Conservation (phyloP, 2,329 filamentous ascomycete species). For the Xylariaceae sp. region DNA sequence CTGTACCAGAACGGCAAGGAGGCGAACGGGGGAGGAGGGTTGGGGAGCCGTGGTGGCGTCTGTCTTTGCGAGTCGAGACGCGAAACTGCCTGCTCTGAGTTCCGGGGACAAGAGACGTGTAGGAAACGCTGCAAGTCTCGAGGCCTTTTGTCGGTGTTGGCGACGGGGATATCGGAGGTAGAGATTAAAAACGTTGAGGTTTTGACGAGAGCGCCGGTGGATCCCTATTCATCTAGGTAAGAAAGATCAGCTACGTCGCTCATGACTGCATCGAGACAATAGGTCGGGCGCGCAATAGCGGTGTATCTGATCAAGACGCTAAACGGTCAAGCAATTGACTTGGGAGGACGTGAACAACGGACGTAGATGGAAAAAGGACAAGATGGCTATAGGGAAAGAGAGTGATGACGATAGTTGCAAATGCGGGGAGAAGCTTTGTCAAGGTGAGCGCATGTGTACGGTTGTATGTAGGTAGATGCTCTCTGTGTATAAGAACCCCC, state of each 20-base stretch:
- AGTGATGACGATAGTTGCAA: conserved; percentile 12
- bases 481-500: not conserved
- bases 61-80: conserved; percentile 53
- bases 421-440: conserved; percentile 26
- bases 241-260: conserved; percentile 24
- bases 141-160: conserved; percentile 24
- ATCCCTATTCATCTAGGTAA: conserved; percentile 20
- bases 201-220: conserved; percentile 34
- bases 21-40: conserved; percentile 51
- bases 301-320: conserved; percentile 3
- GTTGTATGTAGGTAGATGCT: not conserved
- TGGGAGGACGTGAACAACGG: not conserved
- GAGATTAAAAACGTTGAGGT: conserved; percentile 26
- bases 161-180: conserved; percentile 39
- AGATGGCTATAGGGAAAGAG: not conserved
- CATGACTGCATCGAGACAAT: conserved; percentile 2
- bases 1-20: conserved; percentile 58
- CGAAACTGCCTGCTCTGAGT: conserved; percentile 32
- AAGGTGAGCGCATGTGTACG: conserved; percentile 8
- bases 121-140: conserved; percentile 2
- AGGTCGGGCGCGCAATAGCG: not conserved
- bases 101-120: conserved; percentile 20
- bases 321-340: conserved; percentile 16
- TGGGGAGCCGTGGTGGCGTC: conserved; percentile 55
- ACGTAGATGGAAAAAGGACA: conserved; percentile 1